phyloP scores from a whole-genome alignment of 1,139 yeast species.

The Saccharomycopsis crataegensis region DNA sequence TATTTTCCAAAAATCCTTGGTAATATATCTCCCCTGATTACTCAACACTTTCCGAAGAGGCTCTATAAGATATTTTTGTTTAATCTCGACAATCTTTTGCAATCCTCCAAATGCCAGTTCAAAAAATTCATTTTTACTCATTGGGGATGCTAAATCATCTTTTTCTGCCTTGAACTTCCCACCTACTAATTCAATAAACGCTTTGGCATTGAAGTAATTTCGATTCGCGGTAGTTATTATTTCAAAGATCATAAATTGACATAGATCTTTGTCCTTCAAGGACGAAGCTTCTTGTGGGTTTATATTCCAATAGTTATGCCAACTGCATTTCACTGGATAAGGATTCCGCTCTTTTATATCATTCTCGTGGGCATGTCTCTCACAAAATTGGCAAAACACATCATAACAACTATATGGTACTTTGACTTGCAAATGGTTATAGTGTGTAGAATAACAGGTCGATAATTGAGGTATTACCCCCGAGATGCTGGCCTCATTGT shows the following conservation, averaged over 20 bases:
- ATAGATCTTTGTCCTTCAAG: neutral
- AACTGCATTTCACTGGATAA: neutral
- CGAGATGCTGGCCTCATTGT: conserved; percentile 1
- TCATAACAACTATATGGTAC: neutral
- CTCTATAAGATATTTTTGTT: conserved; percentile 1
- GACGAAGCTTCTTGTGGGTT: neutral
- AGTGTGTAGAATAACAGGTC: conserved; percentile 7
- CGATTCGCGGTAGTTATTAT: neutral
- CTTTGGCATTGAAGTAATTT: neutral
- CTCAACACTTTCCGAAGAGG: neutral
- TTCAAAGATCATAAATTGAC: conserved; percentile 4
- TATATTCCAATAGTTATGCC: conserved; percentile 6
- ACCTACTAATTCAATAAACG: neutral
- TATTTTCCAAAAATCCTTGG: neutral
- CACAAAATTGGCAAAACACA: neutral
- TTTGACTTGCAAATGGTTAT: neutral
- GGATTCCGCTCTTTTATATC: neutral
- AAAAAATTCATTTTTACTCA: too few relatives aligned
- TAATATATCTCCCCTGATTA: neutral
- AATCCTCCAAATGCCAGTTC: too few relatives aligned
- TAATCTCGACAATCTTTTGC: neutral
- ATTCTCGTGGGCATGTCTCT: neutral
- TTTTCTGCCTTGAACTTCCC: too few relatives aligned
- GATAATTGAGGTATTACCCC: conserved; percentile 8
- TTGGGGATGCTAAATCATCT: too few relatives aligned